Percentiles rank a stretch among this genome's conserved stretches.
Conservation (phyloP, 1,284 basidiomycete species). For the Tilletia caries region DNA sequence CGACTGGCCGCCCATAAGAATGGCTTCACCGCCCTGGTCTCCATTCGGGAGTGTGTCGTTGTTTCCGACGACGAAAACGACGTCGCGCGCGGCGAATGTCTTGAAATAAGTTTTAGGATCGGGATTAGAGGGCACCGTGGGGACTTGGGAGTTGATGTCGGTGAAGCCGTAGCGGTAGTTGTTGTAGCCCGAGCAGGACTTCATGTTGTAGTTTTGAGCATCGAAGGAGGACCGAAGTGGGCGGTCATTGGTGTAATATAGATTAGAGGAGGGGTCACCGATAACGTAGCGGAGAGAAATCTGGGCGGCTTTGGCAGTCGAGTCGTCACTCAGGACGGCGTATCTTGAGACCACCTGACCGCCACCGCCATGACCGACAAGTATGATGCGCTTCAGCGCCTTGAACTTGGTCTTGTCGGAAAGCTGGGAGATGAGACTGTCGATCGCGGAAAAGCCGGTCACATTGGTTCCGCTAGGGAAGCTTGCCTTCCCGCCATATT, state of each 20-base stretch:
- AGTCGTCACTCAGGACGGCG: conserved; percentile 38
- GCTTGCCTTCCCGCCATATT: conserved; percentile 42
- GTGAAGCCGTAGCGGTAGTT: conserved; percentile 50
- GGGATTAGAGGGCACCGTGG: conserved; percentile 19
- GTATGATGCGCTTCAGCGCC: conserved; percentile 37
- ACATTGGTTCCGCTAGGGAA: conserved; percentile 34
- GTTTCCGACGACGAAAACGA: conserved; percentile 45
- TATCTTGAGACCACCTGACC: conserved; percentile 49
- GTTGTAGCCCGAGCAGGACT: conserved; percentile 39
- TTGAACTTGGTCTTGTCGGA: conserved; percentile 34
- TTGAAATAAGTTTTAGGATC: conserved; percentile 38
- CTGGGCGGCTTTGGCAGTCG: conserved; percentile 13
- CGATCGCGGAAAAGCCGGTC: conserved; percentile 45
- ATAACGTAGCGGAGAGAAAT: conserved; percentile 42
- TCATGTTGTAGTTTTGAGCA: conserved; percentile 21
- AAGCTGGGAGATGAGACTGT: conserved; percentile 37
- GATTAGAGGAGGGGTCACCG: conserved; percentile 41
- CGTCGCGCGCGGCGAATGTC: conserved; percentile 40
- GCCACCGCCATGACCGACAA: conserved; percentile 52
- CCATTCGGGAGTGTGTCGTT: conserved; percentile 35
- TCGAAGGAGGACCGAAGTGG: conserved; percentile 32
- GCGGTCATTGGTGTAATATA: conserved; percentile 47
- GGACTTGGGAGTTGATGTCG: conserved; percentile 37
- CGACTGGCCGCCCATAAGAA: conserved; percentile 41
- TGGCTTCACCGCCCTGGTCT: conserved; percentile 50